These are phyloP conservation scores for Lenzites betulinus DNA, from an alignment of 768 basidiomycete genomes.

Conservation along the genomic window DNA sequence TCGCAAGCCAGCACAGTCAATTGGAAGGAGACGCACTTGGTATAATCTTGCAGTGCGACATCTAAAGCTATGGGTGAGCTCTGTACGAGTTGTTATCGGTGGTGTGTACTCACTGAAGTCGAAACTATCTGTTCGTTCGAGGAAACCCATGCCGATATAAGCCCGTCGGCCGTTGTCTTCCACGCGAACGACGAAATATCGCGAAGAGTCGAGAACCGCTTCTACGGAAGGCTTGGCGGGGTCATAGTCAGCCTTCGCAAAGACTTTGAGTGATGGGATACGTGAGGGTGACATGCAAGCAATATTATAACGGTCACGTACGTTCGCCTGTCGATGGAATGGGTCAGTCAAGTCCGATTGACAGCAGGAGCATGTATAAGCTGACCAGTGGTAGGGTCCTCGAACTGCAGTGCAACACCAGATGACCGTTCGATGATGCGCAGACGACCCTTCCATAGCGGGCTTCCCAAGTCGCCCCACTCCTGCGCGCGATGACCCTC, in stretches of 20 bases:
- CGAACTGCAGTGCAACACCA: slow-evolving; percentile 72
- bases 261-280: slow-evolving; percentile 50
- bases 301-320: slow-evolving; percentile 1
- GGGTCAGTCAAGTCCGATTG: slow-evolving; percentile 17
- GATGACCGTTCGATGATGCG: slow-evolving; percentile 79
- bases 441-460: slow-evolving; percentile 91
- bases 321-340: slow-evolving; percentile 18
- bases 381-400: slow-evolving; percentile 79
- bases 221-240: slow-evolving; percentile 82
- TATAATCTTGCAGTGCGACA: slow-evolving; percentile 84
- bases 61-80: slow-evolving; percentile 44
- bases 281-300: neutral
- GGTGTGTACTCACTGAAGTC: slow-evolving; percentile 74
- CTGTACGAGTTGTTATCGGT: neutral
- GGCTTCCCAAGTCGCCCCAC: slow-evolving; percentile 84
- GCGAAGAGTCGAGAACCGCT: slow-evolving; percentile 91
- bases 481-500: slow-evolving; percentile 91
- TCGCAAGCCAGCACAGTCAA: neutral
- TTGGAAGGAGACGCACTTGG: slow-evolving; percentile 52
- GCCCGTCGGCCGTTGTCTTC: slow-evolving; percentile 88
- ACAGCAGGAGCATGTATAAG: neutral
- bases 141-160: slow-evolving; percentile 93
- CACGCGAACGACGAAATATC: slow-evolving; percentile 91
- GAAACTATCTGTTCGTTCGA: slow-evolving; percentile 85
- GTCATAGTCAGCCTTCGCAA: slow-evolving; percentile 86